Percentiles rank a stretch among this genome's conserved stretches.
Evolutionary conservation across 768 basidiomycete genomes (phyloP).

Genomic region (Amanita exitialis): DNA sequence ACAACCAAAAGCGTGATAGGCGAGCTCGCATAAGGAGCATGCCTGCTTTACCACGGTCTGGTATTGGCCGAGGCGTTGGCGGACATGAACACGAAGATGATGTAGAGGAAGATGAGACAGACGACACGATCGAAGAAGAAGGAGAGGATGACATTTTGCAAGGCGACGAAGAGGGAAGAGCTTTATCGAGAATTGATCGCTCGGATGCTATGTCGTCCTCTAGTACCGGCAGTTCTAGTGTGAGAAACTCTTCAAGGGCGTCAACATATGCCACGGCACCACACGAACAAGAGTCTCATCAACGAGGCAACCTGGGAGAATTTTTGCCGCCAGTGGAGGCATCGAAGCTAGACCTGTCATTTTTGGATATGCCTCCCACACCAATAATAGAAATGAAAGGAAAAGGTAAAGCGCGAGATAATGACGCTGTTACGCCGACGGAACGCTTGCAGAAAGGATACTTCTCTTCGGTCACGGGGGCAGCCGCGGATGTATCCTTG

Average conservation of each 20-base stretch:
- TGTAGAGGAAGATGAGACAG: constrained; percentile 24
- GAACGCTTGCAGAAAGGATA: constrained; percentile 1
- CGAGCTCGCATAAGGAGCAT: constrained; percentile 36
- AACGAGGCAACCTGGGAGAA: neutral
- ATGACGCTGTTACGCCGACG: constrained; percentile 7
- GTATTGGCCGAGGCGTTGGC: constrained; percentile 16
- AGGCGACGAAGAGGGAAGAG: constrained; percentile 14
- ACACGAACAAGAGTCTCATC: neutral
- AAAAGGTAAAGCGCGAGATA: constrained; percentile 15
- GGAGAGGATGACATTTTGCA: constrained; percentile 16
- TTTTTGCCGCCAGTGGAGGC: constrained; percentile 19
- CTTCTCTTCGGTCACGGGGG: neutral
- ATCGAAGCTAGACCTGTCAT: constrained; percentile 22
- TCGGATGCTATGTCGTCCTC: neutral
- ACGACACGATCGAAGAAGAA: constrained; percentile 21
- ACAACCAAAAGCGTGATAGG: constrained; percentile 20
- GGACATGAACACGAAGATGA: constrained; percentile 26
- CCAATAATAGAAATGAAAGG: constrained; percentile 12
- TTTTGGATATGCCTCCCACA: constrained; percentile 13
- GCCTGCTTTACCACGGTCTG: constrained; percentile 32
- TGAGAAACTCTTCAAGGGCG: neutral
- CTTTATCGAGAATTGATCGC: constrained; percentile 1
- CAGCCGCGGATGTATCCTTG: neutral
- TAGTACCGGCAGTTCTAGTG: constrained; percentile 4
- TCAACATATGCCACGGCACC: neutral